phyloP scores from a whole-genome alignment of 495 filamentous ascomycete species.

The Hypoxylon perforatum region DNA sequence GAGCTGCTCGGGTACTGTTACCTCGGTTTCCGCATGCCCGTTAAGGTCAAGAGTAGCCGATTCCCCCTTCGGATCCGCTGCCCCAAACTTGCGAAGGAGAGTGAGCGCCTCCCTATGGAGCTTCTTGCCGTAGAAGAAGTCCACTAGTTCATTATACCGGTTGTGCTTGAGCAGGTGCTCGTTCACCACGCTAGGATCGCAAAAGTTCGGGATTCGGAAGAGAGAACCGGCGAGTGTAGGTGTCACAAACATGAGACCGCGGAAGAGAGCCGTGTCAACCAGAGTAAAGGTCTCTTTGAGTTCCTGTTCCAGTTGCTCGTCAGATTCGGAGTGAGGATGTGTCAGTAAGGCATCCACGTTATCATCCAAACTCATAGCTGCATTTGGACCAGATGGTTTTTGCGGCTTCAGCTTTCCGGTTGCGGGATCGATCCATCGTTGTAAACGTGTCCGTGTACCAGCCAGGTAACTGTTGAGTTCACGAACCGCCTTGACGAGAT shows the following conservation, averaged over 20 bases:
- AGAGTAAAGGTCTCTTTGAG: conserved; percentile 79
- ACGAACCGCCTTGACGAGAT: conserved; percentile 80
- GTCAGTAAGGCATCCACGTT: conserved; percentile 60
- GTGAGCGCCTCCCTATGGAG: conserved; percentile 89
- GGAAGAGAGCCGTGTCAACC: conserved; percentile 94
- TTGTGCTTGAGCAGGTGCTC: conserved; percentile 88
- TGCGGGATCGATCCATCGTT: conserved; percentile 80
- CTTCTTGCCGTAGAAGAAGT: conserved; percentile 96
- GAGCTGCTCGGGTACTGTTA: conserved; percentile 71
- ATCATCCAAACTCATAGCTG: conserved; percentile 57
- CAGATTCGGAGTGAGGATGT: conserved; percentile 59
- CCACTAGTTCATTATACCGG: conserved; percentile 92
- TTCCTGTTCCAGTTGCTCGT: conserved; percentile 74
- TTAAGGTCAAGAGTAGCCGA: conserved; percentile 42
- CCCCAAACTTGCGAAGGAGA: conserved; percentile 83
- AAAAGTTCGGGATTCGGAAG: conserved; percentile 97
- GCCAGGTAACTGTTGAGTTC: conserved; percentile 88
- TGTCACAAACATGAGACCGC: conserved; percentile 89
- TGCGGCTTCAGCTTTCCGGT: conserved; percentile 75
- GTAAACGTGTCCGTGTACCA: conserved; percentile 81
- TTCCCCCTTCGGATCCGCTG: conserved; percentile 67
- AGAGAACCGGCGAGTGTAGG: conserved; percentile 87
- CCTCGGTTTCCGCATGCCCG: conserved; percentile 38
- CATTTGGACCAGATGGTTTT: conserved; percentile 53
- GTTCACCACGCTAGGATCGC: conserved; percentile 94